These are phyloP conservation scores for Gaeumannomyces sp. DNA, from an alignment of 2,329 filamentous ascomycete genomes.

Conservation along the genomic window DNA sequence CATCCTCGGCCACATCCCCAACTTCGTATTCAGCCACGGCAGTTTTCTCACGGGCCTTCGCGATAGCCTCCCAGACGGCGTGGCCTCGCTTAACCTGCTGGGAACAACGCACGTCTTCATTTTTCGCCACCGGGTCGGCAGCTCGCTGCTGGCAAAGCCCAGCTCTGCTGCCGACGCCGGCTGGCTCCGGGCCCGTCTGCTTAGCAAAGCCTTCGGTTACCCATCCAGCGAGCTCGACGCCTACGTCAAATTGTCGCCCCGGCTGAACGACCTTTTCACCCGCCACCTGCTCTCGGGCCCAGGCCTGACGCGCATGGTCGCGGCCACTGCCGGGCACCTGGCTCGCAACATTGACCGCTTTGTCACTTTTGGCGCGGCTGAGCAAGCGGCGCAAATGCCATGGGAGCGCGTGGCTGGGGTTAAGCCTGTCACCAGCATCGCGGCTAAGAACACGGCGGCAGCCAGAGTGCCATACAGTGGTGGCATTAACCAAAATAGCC, in stretches of 20 bases:
- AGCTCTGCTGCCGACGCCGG: background rate
- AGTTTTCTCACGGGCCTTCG: background rate
- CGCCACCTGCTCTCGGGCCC: background rate
- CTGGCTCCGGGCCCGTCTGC: background rate
- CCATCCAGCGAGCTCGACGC: background rate
- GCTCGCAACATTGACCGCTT: background rate
- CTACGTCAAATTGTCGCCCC: background rate
- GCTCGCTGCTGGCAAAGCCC: background rate
- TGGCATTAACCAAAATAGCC: too few relatives aligned
- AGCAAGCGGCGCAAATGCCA: background rate
- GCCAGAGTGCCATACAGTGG: too few relatives aligned
- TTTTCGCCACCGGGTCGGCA: background rate
- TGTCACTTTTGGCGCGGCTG: background rate
- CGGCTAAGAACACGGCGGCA: too few relatives aligned
- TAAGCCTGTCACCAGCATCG: too few relatives aligned
- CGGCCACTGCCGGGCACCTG: background rate
- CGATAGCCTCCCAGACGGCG: background rate
- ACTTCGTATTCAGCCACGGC: background rate
- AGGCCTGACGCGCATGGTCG: background rate
- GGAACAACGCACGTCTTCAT: conserved; percentile 1
- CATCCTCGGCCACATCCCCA: background rate
- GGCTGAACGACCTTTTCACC: background rate
- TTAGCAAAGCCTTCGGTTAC: background rate
- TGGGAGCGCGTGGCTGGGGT: background rate
- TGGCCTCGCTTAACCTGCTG: background rate